Conservation (phyloP, 2,329 filamentous ascomycete species). For the Pseudofabraea citricarpa region DNA sequence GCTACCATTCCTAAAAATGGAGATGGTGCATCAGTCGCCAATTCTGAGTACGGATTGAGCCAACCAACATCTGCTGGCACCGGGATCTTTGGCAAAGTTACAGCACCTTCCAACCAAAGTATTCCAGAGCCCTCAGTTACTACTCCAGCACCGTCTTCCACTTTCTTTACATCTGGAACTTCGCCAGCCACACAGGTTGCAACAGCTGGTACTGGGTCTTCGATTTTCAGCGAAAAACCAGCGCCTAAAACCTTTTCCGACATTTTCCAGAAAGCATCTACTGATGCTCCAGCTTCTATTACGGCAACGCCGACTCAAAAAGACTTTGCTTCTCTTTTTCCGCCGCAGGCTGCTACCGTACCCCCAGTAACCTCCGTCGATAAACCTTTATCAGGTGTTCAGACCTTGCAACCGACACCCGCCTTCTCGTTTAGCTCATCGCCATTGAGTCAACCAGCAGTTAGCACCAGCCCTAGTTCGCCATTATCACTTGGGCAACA, state of each 20-base stretch:
- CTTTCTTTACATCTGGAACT: neutral
- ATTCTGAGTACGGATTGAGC: neutral
- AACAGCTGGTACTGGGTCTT: too few species aligned
- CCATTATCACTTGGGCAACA: too few species aligned
- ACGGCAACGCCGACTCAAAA: neutral
- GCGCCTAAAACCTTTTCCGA: neutral
- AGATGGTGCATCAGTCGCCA: neutral
- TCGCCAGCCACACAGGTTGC: too few species aligned
- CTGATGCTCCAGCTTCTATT: too few species aligned
- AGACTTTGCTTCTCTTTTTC: neutral
- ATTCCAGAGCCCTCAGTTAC: neutral
- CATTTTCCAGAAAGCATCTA: neutral
- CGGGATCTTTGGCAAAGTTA: neutral
- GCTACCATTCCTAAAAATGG: neutral
- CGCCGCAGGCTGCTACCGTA: neutral
- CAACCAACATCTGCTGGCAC: neutral
- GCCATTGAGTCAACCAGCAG: too few species aligned
- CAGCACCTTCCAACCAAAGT: neutral
- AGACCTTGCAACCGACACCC: too few species aligned
- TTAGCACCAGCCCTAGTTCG: too few species aligned
- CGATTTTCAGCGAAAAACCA: neutral
- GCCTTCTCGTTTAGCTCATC: too few species aligned
- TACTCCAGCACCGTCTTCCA: neutral
- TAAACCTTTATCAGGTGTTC: too few species aligned
- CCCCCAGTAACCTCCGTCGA: too few species aligned